phyloP scores from a whole-genome alignment of 768 basidiomycete species.

The Serendipita vermifera region DNA sequence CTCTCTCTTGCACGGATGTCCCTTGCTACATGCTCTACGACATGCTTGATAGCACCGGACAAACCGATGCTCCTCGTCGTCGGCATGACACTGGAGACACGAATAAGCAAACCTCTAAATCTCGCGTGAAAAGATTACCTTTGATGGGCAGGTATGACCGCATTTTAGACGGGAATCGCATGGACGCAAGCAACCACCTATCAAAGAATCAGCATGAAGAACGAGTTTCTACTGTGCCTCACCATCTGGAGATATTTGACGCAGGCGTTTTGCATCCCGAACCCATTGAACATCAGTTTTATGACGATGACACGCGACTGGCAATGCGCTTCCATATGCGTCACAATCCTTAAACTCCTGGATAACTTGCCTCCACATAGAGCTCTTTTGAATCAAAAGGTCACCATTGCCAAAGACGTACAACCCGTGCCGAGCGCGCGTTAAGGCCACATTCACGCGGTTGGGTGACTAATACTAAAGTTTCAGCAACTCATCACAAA shows the following conservation, averaged over 20 bases:
- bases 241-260: constrained; percentile 45
- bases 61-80: constrained; percentile 40
- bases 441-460: constrained; percentile 45
- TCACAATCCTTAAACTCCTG: constrained; percentile 40
- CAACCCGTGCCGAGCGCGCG: constrained; percentile 59
- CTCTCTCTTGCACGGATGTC: constrained; percentile 43
- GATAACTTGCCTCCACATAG: constrained; percentile 46
- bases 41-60: constrained; percentile 39
- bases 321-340: constrained; percentile 39
- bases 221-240: constrained; percentile 15
- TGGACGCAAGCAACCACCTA: constrained; percentile 50
- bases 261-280: constrained; percentile 40
- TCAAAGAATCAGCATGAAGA: not conserved
- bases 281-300: constrained; percentile 30
- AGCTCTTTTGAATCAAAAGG: constrained; percentile 36
- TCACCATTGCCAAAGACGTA: constrained; percentile 59
- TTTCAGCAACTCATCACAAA: not conserved
- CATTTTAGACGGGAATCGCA: constrained; percentile 43
- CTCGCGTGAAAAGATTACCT: constrained; percentile 26
- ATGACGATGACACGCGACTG: constrained; percentile 46
- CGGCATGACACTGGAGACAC: constrained; percentile 41
- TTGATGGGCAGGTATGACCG: constrained; percentile 52
- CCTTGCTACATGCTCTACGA: constrained; percentile 36
- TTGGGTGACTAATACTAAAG: constrained; percentile 21
- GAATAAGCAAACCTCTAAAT: not conserved